Conservation (phyloP, 257 asterid genomes). For the Vinca minor region DNA sequence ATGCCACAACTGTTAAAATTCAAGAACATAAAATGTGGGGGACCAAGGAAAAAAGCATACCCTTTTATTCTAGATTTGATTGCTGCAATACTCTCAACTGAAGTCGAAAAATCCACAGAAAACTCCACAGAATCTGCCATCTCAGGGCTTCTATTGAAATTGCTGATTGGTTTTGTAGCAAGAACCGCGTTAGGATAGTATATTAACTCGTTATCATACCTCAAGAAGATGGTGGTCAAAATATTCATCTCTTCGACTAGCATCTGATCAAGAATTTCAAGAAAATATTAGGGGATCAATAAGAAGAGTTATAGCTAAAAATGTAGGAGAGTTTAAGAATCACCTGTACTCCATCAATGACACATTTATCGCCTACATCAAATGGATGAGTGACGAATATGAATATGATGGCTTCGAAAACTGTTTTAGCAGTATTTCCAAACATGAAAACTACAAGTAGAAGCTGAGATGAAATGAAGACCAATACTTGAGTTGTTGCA, state of each 20-base stretch:
- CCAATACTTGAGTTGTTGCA: constrained; percentile 16
- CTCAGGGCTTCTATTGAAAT: constrained; percentile 59
- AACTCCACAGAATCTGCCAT: constrained; percentile 69
- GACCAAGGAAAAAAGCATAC: constrained; percentile 30
- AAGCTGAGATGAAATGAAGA: constrained; percentile 25
- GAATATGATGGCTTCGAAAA: constrained; percentile 22
- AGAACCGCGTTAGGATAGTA: constrained; percentile 55
- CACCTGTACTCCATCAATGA: constrained; percentile 27
- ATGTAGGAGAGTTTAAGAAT: neutral
- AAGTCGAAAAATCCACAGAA: constrained; percentile 62
- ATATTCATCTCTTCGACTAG: constrained; percentile 69
- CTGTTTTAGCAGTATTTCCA: constrained; percentile 18
- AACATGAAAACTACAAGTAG: constrained; percentile 18
- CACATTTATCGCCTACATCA: constrained; percentile 24
- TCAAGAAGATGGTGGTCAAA: constrained; percentile 59
- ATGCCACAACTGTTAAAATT: neutral
- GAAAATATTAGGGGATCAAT: neutral
- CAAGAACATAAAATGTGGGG: neutral
- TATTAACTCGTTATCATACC: constrained; percentile 46
- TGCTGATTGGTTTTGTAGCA: constrained; percentile 55
- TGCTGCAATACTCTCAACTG: constrained; percentile 57
- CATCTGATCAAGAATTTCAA: constrained; percentile 34
- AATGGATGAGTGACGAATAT: constrained; percentile 22
- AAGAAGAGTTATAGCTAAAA: neutral
- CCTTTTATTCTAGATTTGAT: constrained; percentile 48